Percentiles rank a stretch among this genome's conserved stretches.
Conservation (phyloP, 495 filamentous ascomycete genomes). For the Talaromyces liani region DNA sequence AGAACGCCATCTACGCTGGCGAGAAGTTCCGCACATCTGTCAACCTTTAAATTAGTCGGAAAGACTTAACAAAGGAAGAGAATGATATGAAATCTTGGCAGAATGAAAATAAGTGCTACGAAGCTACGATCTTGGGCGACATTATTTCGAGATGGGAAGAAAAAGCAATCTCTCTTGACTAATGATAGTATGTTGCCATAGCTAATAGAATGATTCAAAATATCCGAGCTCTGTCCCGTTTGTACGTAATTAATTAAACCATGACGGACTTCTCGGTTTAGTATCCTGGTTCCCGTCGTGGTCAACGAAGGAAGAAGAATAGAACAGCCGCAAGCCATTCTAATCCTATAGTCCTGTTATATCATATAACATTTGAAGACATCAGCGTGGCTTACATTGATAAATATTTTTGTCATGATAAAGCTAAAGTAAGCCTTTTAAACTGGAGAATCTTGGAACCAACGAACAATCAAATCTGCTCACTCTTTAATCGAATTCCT, state of each 20-base stretch:
- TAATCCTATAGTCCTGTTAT: too few species aligned
- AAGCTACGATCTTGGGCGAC: slow-evolving; percentile 1
- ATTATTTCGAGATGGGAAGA: slow-evolving; percentile 1
- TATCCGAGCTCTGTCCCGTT: background rate
- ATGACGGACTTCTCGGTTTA: background rate
- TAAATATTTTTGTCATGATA: too few species aligned
- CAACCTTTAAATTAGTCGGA: slow-evolving; percentile 58
- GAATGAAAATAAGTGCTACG: slow-evolving; percentile 2
- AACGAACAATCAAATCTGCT: too few species aligned
- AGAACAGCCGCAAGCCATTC: too few species aligned
- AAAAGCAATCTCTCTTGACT: background rate
- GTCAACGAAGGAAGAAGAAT: too few species aligned
- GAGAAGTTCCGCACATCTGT: slow-evolving; percentile 83
- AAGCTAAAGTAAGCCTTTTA: too few species aligned
- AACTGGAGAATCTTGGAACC: too few species aligned
- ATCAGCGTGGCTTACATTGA: too few species aligned
- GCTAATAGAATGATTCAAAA: background rate
- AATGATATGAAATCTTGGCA: background rate
- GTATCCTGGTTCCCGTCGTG: too few species aligned
- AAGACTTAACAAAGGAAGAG: background rate
- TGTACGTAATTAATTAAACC: background rate
- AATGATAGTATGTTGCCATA: slow-evolving; percentile 1
- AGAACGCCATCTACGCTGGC: slow-evolving; percentile 85
- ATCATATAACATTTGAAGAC: too few species aligned
- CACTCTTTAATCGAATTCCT: too few species aligned